A percentile compares a stretch with the other conserved stretches of the same genome.
phyloP scores from a whole-genome alignment of 805 yeast species.

The Yarrowia sp. region DNA sequence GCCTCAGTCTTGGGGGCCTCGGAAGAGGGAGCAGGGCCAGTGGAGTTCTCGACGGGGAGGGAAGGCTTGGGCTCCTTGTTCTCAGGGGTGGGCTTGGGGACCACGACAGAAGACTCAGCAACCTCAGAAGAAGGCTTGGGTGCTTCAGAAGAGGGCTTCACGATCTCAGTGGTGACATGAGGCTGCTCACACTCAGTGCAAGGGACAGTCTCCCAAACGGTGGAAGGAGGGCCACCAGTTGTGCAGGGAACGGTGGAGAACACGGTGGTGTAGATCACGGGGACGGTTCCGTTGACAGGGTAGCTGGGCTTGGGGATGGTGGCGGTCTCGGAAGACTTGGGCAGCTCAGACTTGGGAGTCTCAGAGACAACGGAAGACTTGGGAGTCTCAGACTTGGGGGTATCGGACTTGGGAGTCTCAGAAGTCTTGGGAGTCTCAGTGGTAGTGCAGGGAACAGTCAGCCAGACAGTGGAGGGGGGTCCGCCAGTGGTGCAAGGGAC shows the following conservation, averaged over 20 bases:
- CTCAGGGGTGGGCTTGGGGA: too few species aligned
- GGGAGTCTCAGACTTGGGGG: not conserved
- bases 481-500: conserved; percentile 1
- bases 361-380: not conserved
- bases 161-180: not conserved
- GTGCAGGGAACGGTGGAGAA: conserved; percentile 13
- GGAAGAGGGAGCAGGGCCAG: too few species aligned
- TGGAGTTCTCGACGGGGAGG: too few species aligned
- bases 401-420: not conserved
- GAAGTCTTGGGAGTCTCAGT: not conserved
- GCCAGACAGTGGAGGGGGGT: conserved; percentile 8
- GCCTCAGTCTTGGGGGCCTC: not conserved
- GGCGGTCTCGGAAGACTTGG: not conserved
- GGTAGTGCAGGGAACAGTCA: not conserved
- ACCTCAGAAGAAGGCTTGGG: too few species aligned
- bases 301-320: not conserved
- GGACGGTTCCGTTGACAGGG: not conserved
- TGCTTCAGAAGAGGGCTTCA: not conserved
- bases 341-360: not conserved
- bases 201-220: not conserved
- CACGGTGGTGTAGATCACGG: not conserved
- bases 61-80: too few species aligned
- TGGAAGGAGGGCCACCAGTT: conserved; percentile 16
- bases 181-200: conserved; percentile 16
- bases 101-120: too few species aligned